phyloP scores from a whole-genome alignment of 202 grass and related monocot genomes.

The Musa balbisiana region DNA sequence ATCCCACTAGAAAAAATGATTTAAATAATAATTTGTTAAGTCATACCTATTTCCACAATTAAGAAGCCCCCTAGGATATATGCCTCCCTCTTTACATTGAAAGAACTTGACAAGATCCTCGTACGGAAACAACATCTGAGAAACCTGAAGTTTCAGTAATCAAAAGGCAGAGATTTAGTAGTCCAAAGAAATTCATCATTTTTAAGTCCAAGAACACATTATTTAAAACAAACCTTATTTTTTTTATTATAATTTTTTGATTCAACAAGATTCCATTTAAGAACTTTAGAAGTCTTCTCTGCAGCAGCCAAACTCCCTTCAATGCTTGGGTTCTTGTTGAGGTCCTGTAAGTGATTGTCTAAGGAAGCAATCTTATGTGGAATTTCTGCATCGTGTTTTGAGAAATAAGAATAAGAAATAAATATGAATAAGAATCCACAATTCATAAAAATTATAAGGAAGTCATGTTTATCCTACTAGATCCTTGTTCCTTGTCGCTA shows the following conservation, averaged over 20 bases:
- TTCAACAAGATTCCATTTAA: conserved; percentile 74
- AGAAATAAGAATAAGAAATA: conserved; percentile 10
- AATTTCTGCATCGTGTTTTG: conserved; percentile 33
- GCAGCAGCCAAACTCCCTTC: conserved; percentile 46
- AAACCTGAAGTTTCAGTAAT: conserved; percentile 29
- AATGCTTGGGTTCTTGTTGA: conserved; percentile 43
- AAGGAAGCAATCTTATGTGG: conserved; percentile 32
- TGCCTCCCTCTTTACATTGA: conserved; percentile 53
- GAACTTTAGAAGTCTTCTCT: conserved; percentile 75
- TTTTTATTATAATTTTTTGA: conserved; percentile 94
- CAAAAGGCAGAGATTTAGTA: background rate
- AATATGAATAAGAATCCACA: background rate
- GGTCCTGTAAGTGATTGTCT: conserved; percentile 36
- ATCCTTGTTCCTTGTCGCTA: conserved; percentile 53
- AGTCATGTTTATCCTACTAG: conserved; percentile 50
- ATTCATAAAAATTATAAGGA: background rate
- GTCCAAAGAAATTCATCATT: background rate
- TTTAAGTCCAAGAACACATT: background rate
- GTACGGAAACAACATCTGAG: conserved; percentile 67
- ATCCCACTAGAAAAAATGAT: background rate
- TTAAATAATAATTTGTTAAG: background rate
- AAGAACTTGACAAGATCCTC: conserved; percentile 97
- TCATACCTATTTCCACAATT: conserved; percentile 98
- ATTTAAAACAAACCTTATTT: conserved; percentile 49
- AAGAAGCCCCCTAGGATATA: conserved; percentile 90